Base-by-base conservation (phyloP, 2,329 filamentous ascomycete species). In the Colletotrichum tanaceti region DNA sequence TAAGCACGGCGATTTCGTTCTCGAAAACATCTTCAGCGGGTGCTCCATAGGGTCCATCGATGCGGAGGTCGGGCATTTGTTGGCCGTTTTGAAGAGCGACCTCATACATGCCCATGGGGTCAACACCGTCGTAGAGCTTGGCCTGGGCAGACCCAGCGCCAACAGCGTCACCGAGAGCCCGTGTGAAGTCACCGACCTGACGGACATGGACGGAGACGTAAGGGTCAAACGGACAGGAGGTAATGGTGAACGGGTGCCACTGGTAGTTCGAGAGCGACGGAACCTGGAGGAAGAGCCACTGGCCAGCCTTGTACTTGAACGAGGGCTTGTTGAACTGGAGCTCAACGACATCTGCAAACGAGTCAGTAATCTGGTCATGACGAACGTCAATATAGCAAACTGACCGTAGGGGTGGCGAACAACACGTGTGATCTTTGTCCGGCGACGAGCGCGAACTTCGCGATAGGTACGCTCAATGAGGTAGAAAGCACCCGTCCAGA, bases 231-330 rank as follows among this genome's bases (percentile, higher is more conserved):
- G 96, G 96, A 81, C 96, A 99, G 11, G 96, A 98, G 2, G 96
- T 99, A 80, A 99, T 98, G 76, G 96, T 99, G 79, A 98, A 99
- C 1, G 96, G 96, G 81, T 99, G 96, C 96, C 96, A 99, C 83
- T 99, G 94, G 77, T 93, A 90, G 74, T 86, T 88, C 72, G 93
- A 97, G 62, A 99, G 89, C 7, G 92, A 91, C 0, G 96, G 96
- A 28, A 97, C 90, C 79, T 98, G 95, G 68, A 99, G 86, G 85
- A 98, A 98, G 44, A 98, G 89, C 94, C 95, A 99, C 82, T 99
- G 96, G 39, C 96, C 96, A 16, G 96, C 92, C 87, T 97, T 98
- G 89, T 99, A 99, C 77, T 90, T 93, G 91, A 99, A 97, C 66
- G 92, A 96, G 5, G 95, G 93, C 83, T 99, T 99, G 79, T 87